Evolutionary conservation across 306 rosid genomes (phyloP).

Genomic region (Morella rubra): DNA sequence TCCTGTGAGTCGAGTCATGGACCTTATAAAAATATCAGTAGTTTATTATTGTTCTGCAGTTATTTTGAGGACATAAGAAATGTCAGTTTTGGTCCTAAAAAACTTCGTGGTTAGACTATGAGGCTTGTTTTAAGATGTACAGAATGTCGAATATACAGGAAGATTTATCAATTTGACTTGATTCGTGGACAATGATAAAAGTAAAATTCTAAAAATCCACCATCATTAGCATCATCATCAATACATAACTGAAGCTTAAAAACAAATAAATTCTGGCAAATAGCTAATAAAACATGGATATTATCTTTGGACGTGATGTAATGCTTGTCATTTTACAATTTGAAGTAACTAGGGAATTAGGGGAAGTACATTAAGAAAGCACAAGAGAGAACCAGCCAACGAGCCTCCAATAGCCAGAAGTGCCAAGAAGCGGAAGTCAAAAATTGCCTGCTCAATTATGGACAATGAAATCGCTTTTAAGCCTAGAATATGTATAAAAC

Average conservation of each 20-base stretch:
- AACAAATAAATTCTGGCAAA: slow-evolving; percentile 6
- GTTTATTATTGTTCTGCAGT: background rate
- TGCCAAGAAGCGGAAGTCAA: slow-evolving; percentile 96
- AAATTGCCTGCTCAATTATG: slow-evolving; percentile 62
- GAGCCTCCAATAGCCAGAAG: slow-evolving; percentile 92
- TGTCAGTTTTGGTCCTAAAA: background rate
- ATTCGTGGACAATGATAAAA: slow-evolving; percentile 7
- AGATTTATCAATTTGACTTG: background rate
- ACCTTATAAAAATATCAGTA: background rate
- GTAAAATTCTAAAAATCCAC: background rate
- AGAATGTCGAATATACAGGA: too few relatives aligned
- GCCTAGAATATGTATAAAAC: slow-evolving; percentile 11
- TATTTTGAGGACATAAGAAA: background rate
- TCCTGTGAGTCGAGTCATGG: background rate
- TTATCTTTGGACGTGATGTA: background rate
- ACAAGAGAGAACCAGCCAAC: slow-evolving; percentile 89
- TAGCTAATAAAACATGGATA: background rate
- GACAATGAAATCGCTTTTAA: slow-evolving; percentile 14
- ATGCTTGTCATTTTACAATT: background rate
- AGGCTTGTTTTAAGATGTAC: too few relatives aligned
- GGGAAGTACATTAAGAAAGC: slow-evolving; percentile 85
- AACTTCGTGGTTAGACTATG: background rate
- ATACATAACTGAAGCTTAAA: slow-evolving; percentile 10
- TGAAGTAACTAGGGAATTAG: slow-evolving; percentile 12
- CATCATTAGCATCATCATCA: background rate